Base-by-base conservation (phyloP, 768 basidiomycete species). In the Agrocybe praecox region DNA sequence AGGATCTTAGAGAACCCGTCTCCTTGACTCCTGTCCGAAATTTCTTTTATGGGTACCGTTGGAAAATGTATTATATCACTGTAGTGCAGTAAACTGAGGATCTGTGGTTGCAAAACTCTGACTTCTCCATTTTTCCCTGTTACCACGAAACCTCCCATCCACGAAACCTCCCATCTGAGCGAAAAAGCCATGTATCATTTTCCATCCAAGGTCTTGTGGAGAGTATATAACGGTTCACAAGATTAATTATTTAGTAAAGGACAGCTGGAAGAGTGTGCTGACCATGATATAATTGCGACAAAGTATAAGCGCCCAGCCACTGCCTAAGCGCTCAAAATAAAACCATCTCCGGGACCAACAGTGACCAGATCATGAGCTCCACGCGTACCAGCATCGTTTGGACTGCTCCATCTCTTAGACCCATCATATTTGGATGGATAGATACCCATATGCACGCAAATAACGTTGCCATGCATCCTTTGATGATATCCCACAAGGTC, bases 11-110 rank as follows among this genome's bases (percentile, higher is more conserved):
- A 56, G 22, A 71, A n/a, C 10, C 40, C 29, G 47, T 71, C 67
- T 10, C 68, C 68, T 62, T 71, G 69, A 59, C 71, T 68, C 44
- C 44, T 55, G 55, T 69, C 69, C 15, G 52, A 36, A 10, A 72
- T 71, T 33, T 68, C 63, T n/a, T 58, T 46, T 22, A 59, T 43
- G 0, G 63, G 49, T 6, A 66, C 49, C 2, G 52, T 29, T 1
- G 58, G 60, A 6, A 51, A 59, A 24, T 47, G 43, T 26, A 48
- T 54, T 14, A 29, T 36, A 33, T n/a, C 32, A 4, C 26, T 56
- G 3, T 2, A 19, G 43, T 45, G 49, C 14, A 59, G 45, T n/a
- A 52, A 18, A 15, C 43, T 32, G 17, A 49, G n/a, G n/a, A 50
- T 29, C n/a, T 55, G 51, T 10, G 26, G 23, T 29, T 14, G 14